These are phyloP conservation scores for Fraxinus nigra DNA, from an alignment of 305 asterid species.

Conservation along the genomic window DNA sequence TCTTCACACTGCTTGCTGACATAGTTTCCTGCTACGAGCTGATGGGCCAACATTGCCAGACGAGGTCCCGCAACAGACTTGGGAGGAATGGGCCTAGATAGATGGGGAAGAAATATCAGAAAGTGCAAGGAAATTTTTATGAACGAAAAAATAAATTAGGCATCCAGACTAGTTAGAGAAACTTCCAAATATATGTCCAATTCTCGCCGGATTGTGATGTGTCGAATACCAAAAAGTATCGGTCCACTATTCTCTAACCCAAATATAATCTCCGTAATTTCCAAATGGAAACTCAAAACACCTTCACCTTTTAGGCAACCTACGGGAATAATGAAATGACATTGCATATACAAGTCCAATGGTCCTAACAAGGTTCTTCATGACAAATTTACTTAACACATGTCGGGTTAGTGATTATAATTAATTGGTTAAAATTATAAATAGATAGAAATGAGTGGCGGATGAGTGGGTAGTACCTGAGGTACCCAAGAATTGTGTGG, in stretches of 20 bases:
- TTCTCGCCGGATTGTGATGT: not conserved
- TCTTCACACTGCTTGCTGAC: slow-evolving; percentile 7
- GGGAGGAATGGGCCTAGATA: slow-evolving; percentile 36
- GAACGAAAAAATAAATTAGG: not conserved
- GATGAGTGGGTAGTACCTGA: too few species aligned
- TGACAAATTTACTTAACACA: not conserved
- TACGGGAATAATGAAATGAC: not conserved
- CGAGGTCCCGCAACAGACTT: slow-evolving; percentile 35
- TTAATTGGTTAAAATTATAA: not conserved
- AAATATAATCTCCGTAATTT: not conserved
- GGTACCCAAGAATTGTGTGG: not conserved
- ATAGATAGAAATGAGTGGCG: not conserved
- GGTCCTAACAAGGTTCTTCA: not conserved
- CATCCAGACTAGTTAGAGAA: not conserved
- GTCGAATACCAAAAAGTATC: not conserved
- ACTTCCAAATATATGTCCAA: not conserved
- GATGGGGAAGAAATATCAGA: slow-evolving; percentile 4
- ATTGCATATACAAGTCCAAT: not conserved
- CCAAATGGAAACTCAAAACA: not conserved
- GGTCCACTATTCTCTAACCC: not conserved
- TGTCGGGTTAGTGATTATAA: not conserved
- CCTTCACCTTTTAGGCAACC: not conserved
- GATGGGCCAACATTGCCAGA: slow-evolving; percentile 32
- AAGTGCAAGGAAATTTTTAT: not conserved
- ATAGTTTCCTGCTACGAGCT: slow-evolving; percentile 28